Percentiles rank a stretch among this genome's conserved stretches.
phyloP scores from a whole-genome alignment of 2,329 filamentous ascomycete genomes.

The Arthrobotrys sphaeroides region DNA sequence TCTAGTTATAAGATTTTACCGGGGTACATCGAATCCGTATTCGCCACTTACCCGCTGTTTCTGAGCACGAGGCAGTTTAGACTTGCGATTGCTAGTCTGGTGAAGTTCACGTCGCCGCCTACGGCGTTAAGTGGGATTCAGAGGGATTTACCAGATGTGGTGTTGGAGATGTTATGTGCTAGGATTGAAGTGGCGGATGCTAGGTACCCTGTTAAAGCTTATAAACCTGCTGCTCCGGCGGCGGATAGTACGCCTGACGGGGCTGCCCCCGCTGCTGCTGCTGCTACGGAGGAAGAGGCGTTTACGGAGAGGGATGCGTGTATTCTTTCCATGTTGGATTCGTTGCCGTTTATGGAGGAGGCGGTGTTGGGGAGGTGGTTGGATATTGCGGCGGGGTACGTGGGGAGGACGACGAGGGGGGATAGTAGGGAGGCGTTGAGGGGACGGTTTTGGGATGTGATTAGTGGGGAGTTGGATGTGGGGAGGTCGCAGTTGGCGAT shows the following conservation, averaged over 20 bases:
- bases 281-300: conserved; percentile 46
- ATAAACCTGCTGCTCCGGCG: conserved; percentile 56
- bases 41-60: conserved; percentile 79
- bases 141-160: conserved; percentile 78
- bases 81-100: conserved; percentile 83
- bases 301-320: conserved; percentile 80
- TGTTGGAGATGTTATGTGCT: conserved; percentile 80
- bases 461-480: conserved; percentile 88
- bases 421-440: conserved; percentile 71
- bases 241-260: conserved; percentile 57
- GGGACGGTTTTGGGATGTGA: conserved; percentile 79
- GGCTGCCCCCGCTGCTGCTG: conserved; percentile 59
- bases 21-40: conserved; percentile 83
- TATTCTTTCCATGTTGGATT: conserved; percentile 79
- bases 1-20: conserved; percentile 77
- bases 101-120: conserved; percentile 82
- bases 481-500: conserved; percentile 81
- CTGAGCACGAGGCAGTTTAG: conserved; percentile 87
- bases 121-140: conserved; percentile 77
- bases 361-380: conserved; percentile 82
- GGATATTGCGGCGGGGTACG: conserved; percentile 72
- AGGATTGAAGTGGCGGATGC: conserved; percentile 63
- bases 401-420: conserved; percentile 68
- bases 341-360: conserved; percentile 77
- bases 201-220: conserved; percentile 60